Conservation (phyloP, 2,329 filamentous ascomycete genomes). For the Erysiphe neolycopersici region DNA sequence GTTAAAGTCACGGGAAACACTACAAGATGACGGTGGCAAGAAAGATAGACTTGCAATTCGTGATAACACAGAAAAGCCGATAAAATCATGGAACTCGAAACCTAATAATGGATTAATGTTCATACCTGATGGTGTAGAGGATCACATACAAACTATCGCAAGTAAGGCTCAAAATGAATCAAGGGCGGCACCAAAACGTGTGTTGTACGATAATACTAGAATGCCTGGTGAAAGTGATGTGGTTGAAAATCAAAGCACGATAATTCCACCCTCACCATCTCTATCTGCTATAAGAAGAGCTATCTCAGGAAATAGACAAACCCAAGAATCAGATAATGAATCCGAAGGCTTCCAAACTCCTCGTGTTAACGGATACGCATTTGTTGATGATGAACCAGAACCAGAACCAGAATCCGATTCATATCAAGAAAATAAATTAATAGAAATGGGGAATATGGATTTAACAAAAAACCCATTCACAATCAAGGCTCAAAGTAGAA, state of each 20-base stretch:
- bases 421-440: slow-evolving; percentile 17
- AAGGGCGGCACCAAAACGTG: slow-evolving; percentile 45
- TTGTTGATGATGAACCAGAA: slow-evolving; percentile 53
- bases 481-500: slow-evolving; percentile 42
- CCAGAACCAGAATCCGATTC: slow-evolving; percentile 23
- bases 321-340: slow-evolving; percentile 30
- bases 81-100: slow-evolving; percentile 47
- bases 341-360: slow-evolving; percentile 27
- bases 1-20: slow-evolving; percentile 17
- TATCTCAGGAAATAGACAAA: slow-evolving; percentile 47
- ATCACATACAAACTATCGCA: slow-evolving; percentile 30
- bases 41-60: slow-evolving; percentile 34
- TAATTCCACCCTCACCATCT: slow-evolving; percentile 48
- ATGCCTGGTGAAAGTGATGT: slow-evolving; percentile 25
- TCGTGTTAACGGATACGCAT: slow-evolving; percentile 75
- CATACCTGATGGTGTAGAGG: slow-evolving; percentile 35
- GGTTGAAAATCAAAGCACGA: slow-evolving; percentile 13
- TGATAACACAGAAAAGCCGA: slow-evolving; percentile 43
- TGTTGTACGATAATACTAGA: slow-evolving; percentile 65
- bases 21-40: slow-evolving; percentile 27
- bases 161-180: slow-evolving; percentile 45
- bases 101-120: slow-evolving; percentile 83
- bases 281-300: slow-evolving; percentile 65
- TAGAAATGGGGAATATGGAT: slow-evolving; percentile 32
- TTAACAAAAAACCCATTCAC: slow-evolving; percentile 55